Percentiles rank a stretch among this genome's conserved stretches.
phyloP scores from a whole-genome alignment of 345 rosid genomes.

The Eucalyptus pauciflora region DNA sequence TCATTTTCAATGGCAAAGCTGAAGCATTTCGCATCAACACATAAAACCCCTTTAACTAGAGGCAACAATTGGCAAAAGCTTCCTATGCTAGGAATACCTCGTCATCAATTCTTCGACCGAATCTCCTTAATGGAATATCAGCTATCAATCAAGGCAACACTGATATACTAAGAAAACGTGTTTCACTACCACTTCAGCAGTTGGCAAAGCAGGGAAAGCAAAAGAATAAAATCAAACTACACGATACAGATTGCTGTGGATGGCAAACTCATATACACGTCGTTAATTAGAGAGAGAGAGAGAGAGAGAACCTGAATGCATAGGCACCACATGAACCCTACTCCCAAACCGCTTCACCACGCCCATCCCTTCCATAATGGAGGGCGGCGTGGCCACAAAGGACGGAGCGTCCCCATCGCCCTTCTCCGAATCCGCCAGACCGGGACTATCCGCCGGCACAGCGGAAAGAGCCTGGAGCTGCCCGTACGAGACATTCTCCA shows the following conservation, averaged over 20 bases:
- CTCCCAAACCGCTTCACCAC: constrained; percentile 70
- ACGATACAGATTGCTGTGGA: background rate
- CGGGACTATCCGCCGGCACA: constrained; percentile 44
- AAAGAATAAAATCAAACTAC: background rate
- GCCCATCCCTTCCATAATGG: constrained; percentile 79
- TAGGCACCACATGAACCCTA: constrained; percentile 66
- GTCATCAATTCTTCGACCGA: background rate
- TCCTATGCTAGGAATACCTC: background rate
- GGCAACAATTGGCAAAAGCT: background rate
- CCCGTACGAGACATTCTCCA: constrained; percentile 36
- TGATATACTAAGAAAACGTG: background rate
- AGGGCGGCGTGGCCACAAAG: constrained; percentile 66
- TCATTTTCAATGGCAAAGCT: background rate
- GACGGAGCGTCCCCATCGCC: constrained; percentile 29
- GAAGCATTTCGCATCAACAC: background rate
- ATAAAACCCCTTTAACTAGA: background rate
- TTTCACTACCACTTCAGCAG: background rate
- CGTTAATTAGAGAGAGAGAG: background rate
- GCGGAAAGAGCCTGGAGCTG: constrained; percentile 65
- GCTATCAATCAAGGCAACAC: background rate
- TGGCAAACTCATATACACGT: background rate
- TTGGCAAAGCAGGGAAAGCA: background rate
- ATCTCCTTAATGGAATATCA: background rate
- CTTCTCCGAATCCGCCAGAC: constrained; percentile 38
- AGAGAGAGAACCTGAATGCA: constrained; percentile 74